Conservation (phyloP, 139 green algal genomes). For the Ettlia oleoabundans region DNA sequence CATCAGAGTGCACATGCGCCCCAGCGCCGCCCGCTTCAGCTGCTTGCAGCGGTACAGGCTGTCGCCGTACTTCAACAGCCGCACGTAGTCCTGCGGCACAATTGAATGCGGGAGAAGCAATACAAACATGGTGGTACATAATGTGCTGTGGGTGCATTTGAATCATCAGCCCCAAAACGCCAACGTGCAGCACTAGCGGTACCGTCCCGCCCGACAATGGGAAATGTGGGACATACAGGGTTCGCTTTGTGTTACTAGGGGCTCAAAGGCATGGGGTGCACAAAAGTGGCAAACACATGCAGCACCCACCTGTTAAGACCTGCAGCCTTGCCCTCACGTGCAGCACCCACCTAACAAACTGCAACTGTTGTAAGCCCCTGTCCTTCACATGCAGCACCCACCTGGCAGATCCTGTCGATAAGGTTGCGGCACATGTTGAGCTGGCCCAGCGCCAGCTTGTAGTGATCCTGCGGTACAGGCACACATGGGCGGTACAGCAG, state of each 20-base stretch:
- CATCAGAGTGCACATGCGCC: slow-evolving; percentile 99
- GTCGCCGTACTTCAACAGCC: slow-evolving; percentile 99
- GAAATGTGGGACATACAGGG: too few species aligned
- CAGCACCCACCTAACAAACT: too few species aligned
- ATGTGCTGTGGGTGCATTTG: not conserved
- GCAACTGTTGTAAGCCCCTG: too few species aligned
- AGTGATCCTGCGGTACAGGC: slow-evolving; percentile 83
- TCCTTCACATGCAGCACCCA: slow-evolving; percentile 50
- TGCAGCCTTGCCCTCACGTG: too few species aligned
- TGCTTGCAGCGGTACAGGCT: slow-evolving; percentile 99
- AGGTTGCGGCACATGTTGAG: slow-evolving; percentile 93
- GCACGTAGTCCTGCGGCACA: slow-evolving; percentile 88
- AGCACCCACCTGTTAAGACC: too few species aligned
- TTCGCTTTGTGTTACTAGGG: too few species aligned
- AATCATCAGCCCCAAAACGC: too few species aligned
- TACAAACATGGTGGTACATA: not conserved
- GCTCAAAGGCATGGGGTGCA: too few species aligned
- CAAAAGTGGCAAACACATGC: too few species aligned
- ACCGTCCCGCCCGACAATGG: too few species aligned
- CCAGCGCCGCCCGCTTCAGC: slow-evolving; percentile 96
- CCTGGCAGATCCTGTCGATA: slow-evolving; percentile 93
- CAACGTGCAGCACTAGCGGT: too few species aligned
- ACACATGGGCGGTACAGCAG: not conserved
- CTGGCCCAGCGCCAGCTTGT: slow-evolving; percentile 99
- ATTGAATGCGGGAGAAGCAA: not conserved